A percentile compares a stretch with the other conserved stretches of the same genome.
Evolutionary conservation across 257 asterid genomes (phyloP).

Genomic region (Penstemon eatonii): DNA sequence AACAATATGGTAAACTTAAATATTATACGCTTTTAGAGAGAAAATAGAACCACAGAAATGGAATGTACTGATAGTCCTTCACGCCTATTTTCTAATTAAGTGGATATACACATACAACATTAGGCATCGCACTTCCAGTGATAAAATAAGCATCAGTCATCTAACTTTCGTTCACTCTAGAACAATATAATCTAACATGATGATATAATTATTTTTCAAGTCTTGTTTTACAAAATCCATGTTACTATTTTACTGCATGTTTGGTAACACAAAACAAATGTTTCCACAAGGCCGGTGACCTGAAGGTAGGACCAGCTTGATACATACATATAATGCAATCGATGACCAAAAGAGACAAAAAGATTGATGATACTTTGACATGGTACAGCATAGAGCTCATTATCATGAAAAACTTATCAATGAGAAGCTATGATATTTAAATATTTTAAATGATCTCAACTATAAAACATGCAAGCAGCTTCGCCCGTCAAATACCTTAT

Average conservation of each 20-base stretch:
- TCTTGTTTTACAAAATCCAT: background rate
- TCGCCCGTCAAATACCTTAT: slow-evolving; percentile 59
- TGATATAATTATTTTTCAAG: background rate
- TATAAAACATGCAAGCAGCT: background rate
- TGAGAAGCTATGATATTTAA: slow-evolving; percentile 5
- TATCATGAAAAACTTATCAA: background rate
- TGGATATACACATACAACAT: slow-evolving; percentile 4
- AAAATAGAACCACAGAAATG: background rate
- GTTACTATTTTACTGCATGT: background rate
- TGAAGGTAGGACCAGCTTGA: background rate
- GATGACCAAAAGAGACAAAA: slow-evolving; percentile 1
- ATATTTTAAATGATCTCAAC: slow-evolving; percentile 2
- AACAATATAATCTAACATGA: background rate
- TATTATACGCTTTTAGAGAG: background rate
- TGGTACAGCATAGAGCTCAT: slow-evolving; percentile 4
- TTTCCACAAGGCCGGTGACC: background rate
- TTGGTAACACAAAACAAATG: background rate
- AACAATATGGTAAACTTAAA: background rate
- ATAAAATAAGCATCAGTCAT: slow-evolving; percentile 3
- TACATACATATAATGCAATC: background rate
- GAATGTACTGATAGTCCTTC: background rate
- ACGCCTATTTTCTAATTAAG: background rate
- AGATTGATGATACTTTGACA: background rate
- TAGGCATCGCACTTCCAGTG: background rate
- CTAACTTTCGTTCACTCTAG: slow-evolving; percentile 17